These are phyloP conservation scores for Erysiphe pulchra DNA, from an alignment of 2,329 filamentous ascomycete species.

Conservation along the genomic window DNA sequence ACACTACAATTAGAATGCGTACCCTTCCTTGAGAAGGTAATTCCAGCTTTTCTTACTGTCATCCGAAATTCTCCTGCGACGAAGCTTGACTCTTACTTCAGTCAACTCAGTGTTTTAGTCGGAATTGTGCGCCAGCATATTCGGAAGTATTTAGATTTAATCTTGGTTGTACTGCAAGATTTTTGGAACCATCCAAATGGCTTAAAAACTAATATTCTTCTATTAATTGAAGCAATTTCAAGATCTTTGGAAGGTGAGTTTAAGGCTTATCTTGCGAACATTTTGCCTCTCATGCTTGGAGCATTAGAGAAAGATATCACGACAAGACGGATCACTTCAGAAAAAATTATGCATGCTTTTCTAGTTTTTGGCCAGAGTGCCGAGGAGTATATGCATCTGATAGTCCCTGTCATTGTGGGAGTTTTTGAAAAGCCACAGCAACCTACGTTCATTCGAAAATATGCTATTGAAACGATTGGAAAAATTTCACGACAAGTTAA, in stretches of 20 bases:
- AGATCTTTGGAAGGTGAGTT: slow-evolving; percentile 91
- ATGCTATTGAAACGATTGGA: slow-evolving; percentile 81
- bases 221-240: slow-evolving; percentile 79
- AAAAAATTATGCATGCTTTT: slow-evolving; percentile 82
- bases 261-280: slow-evolving; percentile 73
- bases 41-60: slow-evolving; percentile 77
- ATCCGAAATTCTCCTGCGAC: slow-evolving; percentile 57
- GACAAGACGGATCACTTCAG: slow-evolving; percentile 52
- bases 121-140: slow-evolving; percentile 94
- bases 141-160: slow-evolving; percentile 63
- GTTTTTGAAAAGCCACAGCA: slow-evolving; percentile 80
- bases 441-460: slow-evolving; percentile 53
- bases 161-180: slow-evolving; percentile 65
- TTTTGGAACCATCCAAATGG: slow-evolving; percentile 67
- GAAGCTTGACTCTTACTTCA: slow-evolving; percentile 87
- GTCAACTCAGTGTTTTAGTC: slow-evolving; percentile 77
- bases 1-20: slow-evolving; percentile 92
- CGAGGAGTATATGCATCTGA: slow-evolving; percentile 98
- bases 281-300: slow-evolving; percentile 82
- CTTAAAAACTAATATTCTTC: slow-evolving; percentile 74
- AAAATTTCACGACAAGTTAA: slow-evolving; percentile 92
- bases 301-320: slow-evolving; percentile 71
- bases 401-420: slow-evolving; percentile 81
- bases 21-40: slow-evolving; percentile 76
- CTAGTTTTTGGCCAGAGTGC: slow-evolving; percentile 85